Evolutionary conservation across 2,329 filamentous ascomycete species (phyloP).

Genomic region (Coccinonectria pachysandricola): DNA sequence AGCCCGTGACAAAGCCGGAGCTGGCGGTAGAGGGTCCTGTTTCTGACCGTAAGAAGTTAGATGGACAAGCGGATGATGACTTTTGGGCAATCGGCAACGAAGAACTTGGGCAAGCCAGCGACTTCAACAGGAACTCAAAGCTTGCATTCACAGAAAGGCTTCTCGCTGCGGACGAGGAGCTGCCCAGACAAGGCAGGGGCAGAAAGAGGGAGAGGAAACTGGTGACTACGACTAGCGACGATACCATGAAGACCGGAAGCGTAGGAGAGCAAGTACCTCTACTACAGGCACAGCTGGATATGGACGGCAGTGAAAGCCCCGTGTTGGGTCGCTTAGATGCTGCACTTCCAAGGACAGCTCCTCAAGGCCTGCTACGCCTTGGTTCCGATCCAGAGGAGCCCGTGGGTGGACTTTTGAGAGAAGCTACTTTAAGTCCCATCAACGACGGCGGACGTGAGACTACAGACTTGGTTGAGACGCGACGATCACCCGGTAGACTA

Average conservation of each 20-base stretch:
- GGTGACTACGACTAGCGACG: background rate
- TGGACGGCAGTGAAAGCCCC: constrained; percentile 28
- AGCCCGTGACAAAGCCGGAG: too few relatives aligned
- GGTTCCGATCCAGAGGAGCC: constrained; percentile 22
- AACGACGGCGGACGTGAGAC: too few relatives aligned
- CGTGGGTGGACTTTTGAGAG: constrained; percentile 20
- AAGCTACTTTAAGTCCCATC: too few relatives aligned
- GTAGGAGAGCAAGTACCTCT: constrained; percentile 13
- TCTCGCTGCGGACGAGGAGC: too few relatives aligned
- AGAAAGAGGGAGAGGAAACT: background rate
- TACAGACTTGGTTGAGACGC: too few relatives aligned
- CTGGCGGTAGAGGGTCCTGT: too few relatives aligned
- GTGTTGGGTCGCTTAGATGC: constrained; percentile 23
- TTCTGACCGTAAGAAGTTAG: too few relatives aligned
- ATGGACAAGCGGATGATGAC: too few relatives aligned
- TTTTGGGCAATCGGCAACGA: too few relatives aligned
- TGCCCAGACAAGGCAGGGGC: background rate
- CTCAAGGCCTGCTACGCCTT: constrained; percentile 18
- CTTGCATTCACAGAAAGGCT: too few relatives aligned
- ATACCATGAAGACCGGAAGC: background rate
- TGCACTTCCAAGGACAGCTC: constrained; percentile 6
- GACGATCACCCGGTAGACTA: constrained; percentile 32
- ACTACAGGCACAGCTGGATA: constrained; percentile 15
- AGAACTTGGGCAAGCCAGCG: too few relatives aligned
- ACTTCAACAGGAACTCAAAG: constrained; percentile 13